Conservation (phyloP, 1,139 yeast genomes). For the Ogataea hybrid region DNA sequence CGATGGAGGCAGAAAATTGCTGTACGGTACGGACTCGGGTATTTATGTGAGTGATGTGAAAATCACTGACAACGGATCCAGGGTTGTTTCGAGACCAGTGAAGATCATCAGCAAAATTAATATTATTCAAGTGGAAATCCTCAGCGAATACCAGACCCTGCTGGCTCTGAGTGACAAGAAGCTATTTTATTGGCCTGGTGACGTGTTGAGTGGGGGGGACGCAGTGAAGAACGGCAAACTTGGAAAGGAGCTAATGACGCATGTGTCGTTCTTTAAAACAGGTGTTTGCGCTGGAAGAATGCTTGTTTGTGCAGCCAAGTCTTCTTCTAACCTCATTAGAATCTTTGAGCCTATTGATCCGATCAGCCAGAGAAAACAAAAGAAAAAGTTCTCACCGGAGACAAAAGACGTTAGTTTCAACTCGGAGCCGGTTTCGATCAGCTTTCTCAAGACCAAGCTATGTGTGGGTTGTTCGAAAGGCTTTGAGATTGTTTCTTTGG, state of each 20-base stretch:
- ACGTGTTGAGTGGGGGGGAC: conserved; percentile 45
- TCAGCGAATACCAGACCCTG: conserved; percentile 87
- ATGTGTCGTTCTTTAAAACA: conserved; percentile 84
- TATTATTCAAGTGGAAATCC: conserved; percentile 85
- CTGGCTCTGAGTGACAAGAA: conserved; percentile 81
- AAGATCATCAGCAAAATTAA: conserved; percentile 73
- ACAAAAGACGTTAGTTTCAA: conserved; percentile 76
- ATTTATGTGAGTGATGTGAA: conserved; percentile 72
- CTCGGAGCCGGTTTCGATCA: conserved; percentile 88
- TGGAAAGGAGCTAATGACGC: conserved; percentile 77
- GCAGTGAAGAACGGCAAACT: conserved; percentile 63
- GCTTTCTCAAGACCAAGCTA: conserved; percentile 81
- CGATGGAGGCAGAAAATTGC: conserved; percentile 88
- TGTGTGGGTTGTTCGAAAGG: conserved; percentile 97
- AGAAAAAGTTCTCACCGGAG: conserved; percentile 66
- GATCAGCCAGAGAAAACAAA: conserved; percentile 50
- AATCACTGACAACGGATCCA: conserved; percentile 32
- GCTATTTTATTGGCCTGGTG: conserved; percentile 81
- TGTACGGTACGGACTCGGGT: conserved; percentile 92
- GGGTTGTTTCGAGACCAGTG: conserved; percentile 70
- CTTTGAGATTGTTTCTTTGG: conserved; percentile 87
- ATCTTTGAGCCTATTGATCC: conserved; percentile 82
- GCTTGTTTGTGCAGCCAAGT: conserved; percentile 85
- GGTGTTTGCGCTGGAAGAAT: conserved; percentile 91
- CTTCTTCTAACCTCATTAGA: conserved; percentile 71